Base-by-base conservation (phyloP, 2,329 filamentous ascomycete species). In the Ceratocystis cubensis region DNA sequence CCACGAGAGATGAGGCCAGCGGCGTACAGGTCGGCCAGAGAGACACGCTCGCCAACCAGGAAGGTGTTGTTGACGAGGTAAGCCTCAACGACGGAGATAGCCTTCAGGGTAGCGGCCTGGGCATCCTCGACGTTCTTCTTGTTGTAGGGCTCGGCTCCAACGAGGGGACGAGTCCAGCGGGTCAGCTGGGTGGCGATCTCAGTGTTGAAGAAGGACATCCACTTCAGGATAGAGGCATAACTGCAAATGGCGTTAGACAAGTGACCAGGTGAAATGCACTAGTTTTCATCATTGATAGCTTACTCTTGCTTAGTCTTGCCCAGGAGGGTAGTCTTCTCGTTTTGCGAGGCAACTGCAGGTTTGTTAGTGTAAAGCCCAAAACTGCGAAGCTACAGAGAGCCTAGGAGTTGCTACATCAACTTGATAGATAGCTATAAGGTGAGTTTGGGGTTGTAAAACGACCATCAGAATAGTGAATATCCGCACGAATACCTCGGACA, bases 241-340 rank as follows among this genome's bases (percentile, higher is more conserved):
- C 83, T 86, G 70, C 20, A 20, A 25, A 56, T 30, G 4, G n/a
- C 1, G 33, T 66, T 53, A 66, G 65, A 5, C 33, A 22, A 50
- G 5, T 45, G 48, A 15, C 15, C 17, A 6, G 41, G 7, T 46
- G 30, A 22, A 56, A 15, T 5, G n/a, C n/a, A 17, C 37, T 1
- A 33, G 3, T 50, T 59, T 41, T 15, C 10, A 41, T 41, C 15
- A n/a, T 59, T n/a, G 48, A 15, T 2, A 28, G 76, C 82, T 77
- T 81, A 91, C 86, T 99, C 94, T 84, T 99, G 93, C 88, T 99
- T 99, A 81, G 92, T 99, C 88, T 97, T 97, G 76, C 94, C 94
- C 74, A 99, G 87, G 72, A 99, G 91, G 73, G 91, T 95, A 74
- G 94, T 99, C 88, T 97, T 97, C 88, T 97, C 94, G 79, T 99